Evolutionary conservation across 2,329 filamentous ascomycete species (phyloP).

Genomic region (Trichoderma sp.): DNA sequence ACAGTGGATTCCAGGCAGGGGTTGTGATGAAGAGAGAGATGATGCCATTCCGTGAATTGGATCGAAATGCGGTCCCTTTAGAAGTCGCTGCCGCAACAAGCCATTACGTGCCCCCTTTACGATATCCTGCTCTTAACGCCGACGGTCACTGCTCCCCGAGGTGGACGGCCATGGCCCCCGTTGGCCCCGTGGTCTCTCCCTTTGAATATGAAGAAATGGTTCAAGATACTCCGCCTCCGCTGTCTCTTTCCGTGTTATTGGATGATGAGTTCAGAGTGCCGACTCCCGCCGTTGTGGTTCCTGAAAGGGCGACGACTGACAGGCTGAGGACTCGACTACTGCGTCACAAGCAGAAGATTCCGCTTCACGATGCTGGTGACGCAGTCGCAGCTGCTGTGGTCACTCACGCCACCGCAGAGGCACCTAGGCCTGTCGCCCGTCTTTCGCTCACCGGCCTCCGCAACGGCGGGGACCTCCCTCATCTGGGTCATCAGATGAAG

Average conservation of each 20-base stretch:
- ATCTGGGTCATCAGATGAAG: constrained; percentile 28
- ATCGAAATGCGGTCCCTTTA: constrained; percentile 16
- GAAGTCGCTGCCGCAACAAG: constrained; percentile 18
- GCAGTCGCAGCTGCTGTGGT: constrained; percentile 53
- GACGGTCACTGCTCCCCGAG: constrained; percentile 11
- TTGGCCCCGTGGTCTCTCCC: constrained; percentile 1
- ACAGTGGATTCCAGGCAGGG: constrained; percentile 10
- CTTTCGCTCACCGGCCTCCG: constrained; percentile 27
- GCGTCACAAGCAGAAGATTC: constrained; percentile 44
- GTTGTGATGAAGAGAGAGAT: constrained; percentile 9
- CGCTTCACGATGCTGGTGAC: constrained; percentile 49
- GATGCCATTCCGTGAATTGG: constrained; percentile 14
- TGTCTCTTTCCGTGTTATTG: constrained; percentile 18
- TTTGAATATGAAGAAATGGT: constrained; percentile 11
- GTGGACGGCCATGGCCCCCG: background rate
- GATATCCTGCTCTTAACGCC: constrained; percentile 16
- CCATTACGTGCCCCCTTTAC: constrained; percentile 7
- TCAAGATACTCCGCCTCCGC: constrained; percentile 19
- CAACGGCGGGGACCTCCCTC: constrained; percentile 28
- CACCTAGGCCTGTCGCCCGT: constrained; percentile 42
- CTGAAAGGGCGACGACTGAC: constrained; percentile 38
- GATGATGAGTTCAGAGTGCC: constrained; percentile 31
- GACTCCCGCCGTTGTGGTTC: constrained; percentile 48
- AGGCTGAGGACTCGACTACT: constrained; percentile 43
- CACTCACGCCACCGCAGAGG: constrained; percentile 50